Evolutionary conservation across 495 filamentous ascomycete species (phyloP).

Genomic region (Tuber calosporum): DNA sequence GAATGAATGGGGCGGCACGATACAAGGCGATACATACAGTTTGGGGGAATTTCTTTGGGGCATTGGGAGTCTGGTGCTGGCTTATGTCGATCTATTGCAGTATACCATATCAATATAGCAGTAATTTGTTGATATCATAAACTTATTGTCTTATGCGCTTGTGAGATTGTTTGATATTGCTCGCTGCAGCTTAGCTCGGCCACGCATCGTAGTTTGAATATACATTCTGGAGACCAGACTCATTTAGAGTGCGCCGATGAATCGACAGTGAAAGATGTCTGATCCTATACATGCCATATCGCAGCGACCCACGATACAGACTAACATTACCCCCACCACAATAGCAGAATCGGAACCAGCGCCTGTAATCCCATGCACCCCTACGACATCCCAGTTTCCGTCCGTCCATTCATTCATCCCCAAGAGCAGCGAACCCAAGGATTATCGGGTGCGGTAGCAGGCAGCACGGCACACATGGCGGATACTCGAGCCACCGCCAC

Average conservation of each 20-base stretch:
- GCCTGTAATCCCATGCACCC: not conserved
- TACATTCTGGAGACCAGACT: not conserved
- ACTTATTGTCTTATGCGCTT: not conserved
- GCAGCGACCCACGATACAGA: not conserved
- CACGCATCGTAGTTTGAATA: not conserved
- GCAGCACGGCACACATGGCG: not conserved
- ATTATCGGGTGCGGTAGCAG: not conserved
- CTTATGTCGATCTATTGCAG: not conserved
- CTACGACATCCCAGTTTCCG: not conserved
- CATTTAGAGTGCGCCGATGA: not conserved
- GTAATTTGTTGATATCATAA: conserved; percentile 6
- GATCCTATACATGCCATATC: not conserved
- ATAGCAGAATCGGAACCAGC: not conserved
- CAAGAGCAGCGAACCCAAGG: not conserved
- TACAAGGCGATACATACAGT: not conserved
- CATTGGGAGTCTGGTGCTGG: not conserved
- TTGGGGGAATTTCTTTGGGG: not conserved
- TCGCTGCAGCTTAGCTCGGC: not conserved
- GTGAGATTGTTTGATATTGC: not conserved
- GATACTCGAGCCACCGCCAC: not conserved
- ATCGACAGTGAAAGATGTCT: not conserved
- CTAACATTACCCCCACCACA: not conserved
- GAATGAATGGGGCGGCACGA: not conserved
- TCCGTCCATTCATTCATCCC: not conserved
- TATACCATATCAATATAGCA: conserved; percentile 1